These are phyloP conservation scores for Beauveria scarabaeidicola DNA, from an alignment of 2,329 filamentous ascomycete species.

Conservation along the genomic window DNA sequence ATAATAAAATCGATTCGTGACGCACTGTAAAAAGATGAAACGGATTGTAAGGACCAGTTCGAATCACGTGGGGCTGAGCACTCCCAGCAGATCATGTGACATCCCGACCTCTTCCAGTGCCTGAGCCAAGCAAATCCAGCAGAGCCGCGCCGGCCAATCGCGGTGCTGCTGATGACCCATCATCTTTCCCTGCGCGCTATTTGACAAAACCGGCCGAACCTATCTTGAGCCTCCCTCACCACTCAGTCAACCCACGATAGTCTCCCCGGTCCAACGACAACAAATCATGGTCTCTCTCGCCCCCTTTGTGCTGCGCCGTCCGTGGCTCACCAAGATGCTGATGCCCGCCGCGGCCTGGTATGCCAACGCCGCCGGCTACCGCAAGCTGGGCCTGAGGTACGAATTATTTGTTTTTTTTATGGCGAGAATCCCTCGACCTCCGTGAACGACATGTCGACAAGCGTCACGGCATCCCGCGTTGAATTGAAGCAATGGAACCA, in stretches of 20 bases:
- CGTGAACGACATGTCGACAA: neutral
- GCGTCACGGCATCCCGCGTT: neutral
- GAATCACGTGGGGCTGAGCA: neutral
- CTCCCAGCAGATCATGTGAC: conserved; percentile 21
- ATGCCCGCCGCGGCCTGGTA: conserved; percentile 85
- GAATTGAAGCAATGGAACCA: neutral
- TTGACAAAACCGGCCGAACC: conserved; percentile 15
- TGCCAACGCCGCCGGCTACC: conserved; percentile 79
- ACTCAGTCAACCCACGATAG: neutral
- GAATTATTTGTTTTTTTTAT: conserved; percentile 14
- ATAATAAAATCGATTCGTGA: no score
- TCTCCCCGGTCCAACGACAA: conserved; percentile 14
- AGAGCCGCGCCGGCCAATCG: conserved; percentile 23
- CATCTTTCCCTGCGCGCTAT: conserved; percentile 11
- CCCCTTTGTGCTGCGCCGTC: conserved; percentile 71
- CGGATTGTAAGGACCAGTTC: no score
- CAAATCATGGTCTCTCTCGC: conserved; percentile 64
- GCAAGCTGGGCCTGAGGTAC: conserved; percentile 85
- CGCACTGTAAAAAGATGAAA: no score
- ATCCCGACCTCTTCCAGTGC: conserved; percentile 21
- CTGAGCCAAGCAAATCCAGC: conserved; percentile 5
- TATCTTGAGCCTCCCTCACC: conserved; percentile 1
- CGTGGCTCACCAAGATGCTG: conserved; percentile 71
- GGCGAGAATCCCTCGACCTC: neutral
- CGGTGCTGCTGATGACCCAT: conserved; percentile 19